Base-by-base conservation (phyloP, 768 basidiomycete species). In the Lepiota subincarnata region DNA sequence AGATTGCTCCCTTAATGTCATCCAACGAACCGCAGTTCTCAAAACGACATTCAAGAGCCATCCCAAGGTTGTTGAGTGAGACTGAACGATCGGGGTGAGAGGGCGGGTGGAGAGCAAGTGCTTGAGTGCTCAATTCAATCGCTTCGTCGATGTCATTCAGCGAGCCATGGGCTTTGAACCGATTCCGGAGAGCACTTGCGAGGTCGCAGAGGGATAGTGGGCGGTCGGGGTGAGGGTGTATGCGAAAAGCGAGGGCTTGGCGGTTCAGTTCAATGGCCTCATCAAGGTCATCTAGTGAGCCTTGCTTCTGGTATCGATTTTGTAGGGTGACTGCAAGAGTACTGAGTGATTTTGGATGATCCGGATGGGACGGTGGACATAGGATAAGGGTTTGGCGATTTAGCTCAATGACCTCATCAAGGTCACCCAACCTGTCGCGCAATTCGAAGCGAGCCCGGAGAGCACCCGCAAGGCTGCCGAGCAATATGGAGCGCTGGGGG, bases 41-140 rank as follows among this genome's bases (percentile, higher is more conserved):
- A 19, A 49, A 49, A 12, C 48, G 48, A 11, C n/a, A 55, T 42
- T 60, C 59, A 53, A 45, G 68, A 42, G 43, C 65, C 65, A 6
- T 16, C 1, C 52, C 62, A 39, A 63, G 62, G 24, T 49, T 57
- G 40, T 43, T 47, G 16, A 60, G 56, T 12, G 55, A 41, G n/a
- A 4, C 40, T 7, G 19, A 38, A 16, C 48, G 58, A 44, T 49
- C 4, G 13, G 55, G 55, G 45, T 59, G 58, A n/a, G 18, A 19
- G 35, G 48, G 36, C 53, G 57, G 44, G 3, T 3, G 36, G 50
- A 45, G 67, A 43, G 45, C 64, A 66, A 12, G 10, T 0, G 59
- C 62, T 26, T 62, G 62, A 24, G 36, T 52, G 36, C 38, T 37
- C 18, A 60, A 50, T 6, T 44, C 18, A n/a, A 12, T 46, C 4